Evolutionary conservation across 495 filamentous ascomycete genomes (phyloP).

Genomic region (Aspergillus leporis): DNA sequence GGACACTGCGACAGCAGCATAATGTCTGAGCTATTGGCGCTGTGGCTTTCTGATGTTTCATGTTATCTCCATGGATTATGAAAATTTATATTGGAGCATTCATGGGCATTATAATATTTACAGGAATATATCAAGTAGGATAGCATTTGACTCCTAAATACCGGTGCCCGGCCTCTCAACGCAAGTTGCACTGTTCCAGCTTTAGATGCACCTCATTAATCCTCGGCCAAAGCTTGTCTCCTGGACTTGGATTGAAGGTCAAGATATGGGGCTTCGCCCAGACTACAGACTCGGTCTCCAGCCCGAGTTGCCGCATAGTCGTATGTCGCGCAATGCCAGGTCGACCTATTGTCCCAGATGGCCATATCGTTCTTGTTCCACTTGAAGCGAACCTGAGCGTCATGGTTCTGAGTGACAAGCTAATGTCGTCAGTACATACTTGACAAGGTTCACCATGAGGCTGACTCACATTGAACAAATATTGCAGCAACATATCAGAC

Average conservation of each 20-base stretch:
- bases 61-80: not conserved
- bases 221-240: conserved; percentile 20
- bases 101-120: not conserved
- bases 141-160: too few relatives aligned
- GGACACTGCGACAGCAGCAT: not conserved
- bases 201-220: too few relatives aligned
- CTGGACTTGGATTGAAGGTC: conserved; percentile 47
- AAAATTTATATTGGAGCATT: not conserved
- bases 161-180: too few relatives aligned
- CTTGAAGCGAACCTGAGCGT: conserved; percentile 67
- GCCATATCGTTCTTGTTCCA: conserved; percentile 66
- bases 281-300: conserved; percentile 58
- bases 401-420: conserved; percentile 71
- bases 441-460: conserved; percentile 43
- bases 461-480: conserved; percentile 43
- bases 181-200: too few relatives aligned
- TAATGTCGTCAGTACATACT: not conserved
- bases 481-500: conserved; percentile 34
- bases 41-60: not conserved
- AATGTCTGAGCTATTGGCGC: not conserved
- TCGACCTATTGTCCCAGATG: conserved; percentile 75
- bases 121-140: too few relatives aligned
- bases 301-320: conserved; percentile 55
- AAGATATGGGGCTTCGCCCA: conserved; percentile 67
- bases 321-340: conserved; percentile 70